Evolutionary conservation across 495 filamentous ascomycete genomes (phyloP).

Genomic region (Parathielavia appendiculata): DNA sequence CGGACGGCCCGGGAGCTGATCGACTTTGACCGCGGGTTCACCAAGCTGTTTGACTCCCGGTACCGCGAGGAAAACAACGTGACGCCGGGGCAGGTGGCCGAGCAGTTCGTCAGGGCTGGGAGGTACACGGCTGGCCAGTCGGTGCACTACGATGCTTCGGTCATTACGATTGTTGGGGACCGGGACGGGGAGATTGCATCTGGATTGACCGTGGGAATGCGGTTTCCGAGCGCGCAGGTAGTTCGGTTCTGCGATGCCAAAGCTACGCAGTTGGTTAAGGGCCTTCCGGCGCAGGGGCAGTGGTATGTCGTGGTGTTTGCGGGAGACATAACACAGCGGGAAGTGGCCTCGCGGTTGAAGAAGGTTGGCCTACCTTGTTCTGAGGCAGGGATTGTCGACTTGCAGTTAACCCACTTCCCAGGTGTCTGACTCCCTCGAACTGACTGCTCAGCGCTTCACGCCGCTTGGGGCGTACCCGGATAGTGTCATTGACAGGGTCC

Average conservation of each 20-base stretch:
- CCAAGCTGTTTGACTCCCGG: slow-evolving; percentile 52
- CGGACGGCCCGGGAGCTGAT: slow-evolving; percentile 67
- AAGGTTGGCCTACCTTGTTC: slow-evolving; percentile 43
- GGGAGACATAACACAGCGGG: slow-evolving; percentile 41
- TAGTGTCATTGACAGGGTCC: slow-evolving; percentile 55
- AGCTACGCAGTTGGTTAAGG: slow-evolving; percentile 49
- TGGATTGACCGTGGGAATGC: slow-evolving; percentile 50
- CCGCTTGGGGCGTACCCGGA: slow-evolving; percentile 44
- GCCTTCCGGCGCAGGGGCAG: slow-evolving; percentile 48
- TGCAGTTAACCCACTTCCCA: slow-evolving; percentile 14
- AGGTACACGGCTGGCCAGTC: slow-evolving; percentile 62
- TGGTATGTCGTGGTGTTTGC: slow-evolving; percentile 60
- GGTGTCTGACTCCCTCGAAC: slow-evolving; percentile 29
- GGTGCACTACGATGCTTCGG: slow-evolving; percentile 51
- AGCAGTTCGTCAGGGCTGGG: slow-evolving; percentile 56
- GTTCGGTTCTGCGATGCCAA: slow-evolving; percentile 54
- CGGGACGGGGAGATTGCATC: slow-evolving; percentile 33
- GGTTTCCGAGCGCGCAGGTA: slow-evolving; percentile 53
- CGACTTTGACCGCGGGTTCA: slow-evolving; percentile 65
- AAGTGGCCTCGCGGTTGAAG: slow-evolving; percentile 34
- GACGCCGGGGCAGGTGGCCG: slow-evolving; percentile 45
- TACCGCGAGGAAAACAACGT: slow-evolving; percentile 34
- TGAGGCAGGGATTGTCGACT: neutral
- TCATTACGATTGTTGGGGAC: slow-evolving; percentile 37
- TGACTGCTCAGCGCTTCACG: slow-evolving; percentile 44